These are phyloP conservation scores for Aureobasidium sp. DNA, from an alignment of 2,329 filamentous ascomycete genomes.

Conservation along the genomic window DNA sequence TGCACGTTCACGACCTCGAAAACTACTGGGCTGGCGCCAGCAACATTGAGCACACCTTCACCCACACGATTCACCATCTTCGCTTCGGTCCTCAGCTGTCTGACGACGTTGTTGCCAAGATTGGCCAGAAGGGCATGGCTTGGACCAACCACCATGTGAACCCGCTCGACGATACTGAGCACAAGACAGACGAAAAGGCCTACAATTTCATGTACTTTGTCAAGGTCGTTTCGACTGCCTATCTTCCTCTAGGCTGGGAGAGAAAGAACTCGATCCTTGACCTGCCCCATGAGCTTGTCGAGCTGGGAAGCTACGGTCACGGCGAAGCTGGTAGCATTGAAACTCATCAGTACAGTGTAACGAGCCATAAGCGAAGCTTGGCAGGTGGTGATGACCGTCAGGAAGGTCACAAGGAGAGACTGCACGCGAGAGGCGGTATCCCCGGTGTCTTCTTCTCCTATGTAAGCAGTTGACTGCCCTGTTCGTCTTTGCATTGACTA, in stretches of 20 bases:
- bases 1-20: conserved; percentile 95
- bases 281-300: conserved; percentile 40
- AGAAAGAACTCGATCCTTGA: conserved; percentile 38
- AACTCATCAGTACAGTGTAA: conserved; percentile 97
- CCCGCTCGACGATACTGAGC: conserved; percentile 72
- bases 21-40: conserved; percentile 77
- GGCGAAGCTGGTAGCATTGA: conserved; percentile 72
- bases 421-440: conserved; percentile 85
- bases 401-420: conserved; percentile 83
- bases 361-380: conserved; percentile 86
- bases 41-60: conserved; percentile 70
- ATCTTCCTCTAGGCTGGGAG: conserved; percentile 85
- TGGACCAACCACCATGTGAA: conserved; percentile 92
- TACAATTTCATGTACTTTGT: conserved; percentile 99
- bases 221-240: conserved; percentile 95
- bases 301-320: conserved; percentile 60
- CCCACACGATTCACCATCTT: conserved; percentile 77
- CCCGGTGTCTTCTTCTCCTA: conserved; percentile 98
- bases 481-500: background rate
- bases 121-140: conserved; percentile 45
- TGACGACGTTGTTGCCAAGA: conserved; percentile 57
- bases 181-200: conserved; percentile 69
- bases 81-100: conserved; percentile 90
- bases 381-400: conserved; percentile 72
- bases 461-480: conserved; percentile 45